These are phyloP conservation scores for Metroxylon sagu DNA, from an alignment of 176 grass and related monocot genomes.

Conservation along the genomic window DNA sequence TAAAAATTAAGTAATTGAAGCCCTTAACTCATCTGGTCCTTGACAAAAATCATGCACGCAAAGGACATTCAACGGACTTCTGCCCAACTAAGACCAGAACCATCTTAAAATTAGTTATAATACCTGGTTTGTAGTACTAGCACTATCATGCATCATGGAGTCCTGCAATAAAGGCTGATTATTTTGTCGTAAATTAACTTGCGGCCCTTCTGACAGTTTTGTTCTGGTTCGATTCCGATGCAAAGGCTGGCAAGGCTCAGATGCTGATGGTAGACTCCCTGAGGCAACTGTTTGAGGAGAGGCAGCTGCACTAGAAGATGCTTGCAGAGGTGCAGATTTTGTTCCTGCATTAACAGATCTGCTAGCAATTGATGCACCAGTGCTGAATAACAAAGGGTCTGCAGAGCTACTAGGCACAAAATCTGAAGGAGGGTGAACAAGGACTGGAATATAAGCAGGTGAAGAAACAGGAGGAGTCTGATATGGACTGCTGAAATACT, in stretches of 20 bases:
- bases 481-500: conserved; percentile 40
- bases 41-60: no score
- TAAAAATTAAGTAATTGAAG: no score
- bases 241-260: conserved; percentile 18
- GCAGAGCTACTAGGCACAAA: conserved; percentile 27
- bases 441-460: conserved; percentile 51
- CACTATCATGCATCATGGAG: conserved; percentile 10
- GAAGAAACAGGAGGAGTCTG: conserved; percentile 35
- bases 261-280: conserved; percentile 14
- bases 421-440: conserved; percentile 39
- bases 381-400: conserved; percentile 26
- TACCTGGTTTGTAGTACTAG: conserved; percentile 48
- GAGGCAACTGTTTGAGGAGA: conserved; percentile 29
- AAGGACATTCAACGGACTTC: no score
- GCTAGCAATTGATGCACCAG: conserved; percentile 26
- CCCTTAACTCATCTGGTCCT: no score
- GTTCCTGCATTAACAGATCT: conserved; percentile 20
- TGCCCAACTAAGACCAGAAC: no score
- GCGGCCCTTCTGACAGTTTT: conserved; percentile 37
- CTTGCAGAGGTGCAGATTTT: conserved; percentile 1
- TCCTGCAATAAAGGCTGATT: conserved; percentile 43
- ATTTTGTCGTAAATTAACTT: conserved; percentile 26
- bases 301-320: conserved; percentile 38
- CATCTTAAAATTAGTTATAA: conserved; percentile 1
- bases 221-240: conserved; percentile 42